A percentile compares a stretch with the other conserved stretches of the same genome.
These are phyloP conservation scores for Malassezia furfur DNA, from an alignment of 1,284 basidiomycete species.

Conservation along the genomic window DNA sequence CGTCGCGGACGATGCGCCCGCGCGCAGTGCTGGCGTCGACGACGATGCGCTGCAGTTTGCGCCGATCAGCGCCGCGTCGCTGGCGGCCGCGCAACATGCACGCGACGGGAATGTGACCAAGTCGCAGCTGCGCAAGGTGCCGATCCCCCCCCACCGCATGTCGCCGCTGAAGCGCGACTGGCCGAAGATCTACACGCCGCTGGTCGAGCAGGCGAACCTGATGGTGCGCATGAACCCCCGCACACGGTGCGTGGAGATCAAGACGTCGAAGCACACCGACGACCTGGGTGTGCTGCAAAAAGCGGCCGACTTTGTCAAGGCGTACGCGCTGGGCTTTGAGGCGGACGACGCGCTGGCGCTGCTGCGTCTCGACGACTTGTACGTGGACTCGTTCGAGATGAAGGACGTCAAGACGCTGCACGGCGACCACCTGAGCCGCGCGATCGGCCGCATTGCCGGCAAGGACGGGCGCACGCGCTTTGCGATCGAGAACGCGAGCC, in stretches of 20 bases:
- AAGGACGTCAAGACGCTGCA: constrained; percentile 97
- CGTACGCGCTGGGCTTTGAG: constrained; percentile 81
- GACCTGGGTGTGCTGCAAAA: constrained; percentile 62
- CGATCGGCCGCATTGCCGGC: constrained; percentile 93
- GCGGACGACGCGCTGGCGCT: constrained; percentile 84
- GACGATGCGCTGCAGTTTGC: constrained; percentile 14
- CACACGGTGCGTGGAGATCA: constrained; percentile 76
- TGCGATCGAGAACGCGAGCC: constrained; percentile 91
- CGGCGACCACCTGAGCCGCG: constrained; percentile 88
- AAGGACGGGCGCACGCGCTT: constrained; percentile 98
- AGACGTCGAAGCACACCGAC: constrained; percentile 83
- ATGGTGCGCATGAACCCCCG: constrained; percentile 95
- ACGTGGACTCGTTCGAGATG: constrained; percentile 92
- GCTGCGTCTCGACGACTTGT: constrained; percentile 86
- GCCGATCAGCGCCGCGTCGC: constrained; percentile 11
- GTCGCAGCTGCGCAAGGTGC: constrained; percentile 52
- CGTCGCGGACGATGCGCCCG: not conserved
- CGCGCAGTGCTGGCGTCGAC: not conserved
- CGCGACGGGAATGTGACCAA: constrained; percentile 1
- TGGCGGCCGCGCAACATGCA: constrained; percentile 3
- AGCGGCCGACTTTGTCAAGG: constrained; percentile 95
- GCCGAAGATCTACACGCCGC: constrained; percentile 89
- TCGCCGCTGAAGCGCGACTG: constrained; percentile 94
- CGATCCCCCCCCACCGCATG: constrained; percentile 93
- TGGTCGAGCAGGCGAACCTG: constrained; percentile 85